Conservation (phyloP, 805 yeast genomes). For the Tetrapisispora arboricola region DNA sequence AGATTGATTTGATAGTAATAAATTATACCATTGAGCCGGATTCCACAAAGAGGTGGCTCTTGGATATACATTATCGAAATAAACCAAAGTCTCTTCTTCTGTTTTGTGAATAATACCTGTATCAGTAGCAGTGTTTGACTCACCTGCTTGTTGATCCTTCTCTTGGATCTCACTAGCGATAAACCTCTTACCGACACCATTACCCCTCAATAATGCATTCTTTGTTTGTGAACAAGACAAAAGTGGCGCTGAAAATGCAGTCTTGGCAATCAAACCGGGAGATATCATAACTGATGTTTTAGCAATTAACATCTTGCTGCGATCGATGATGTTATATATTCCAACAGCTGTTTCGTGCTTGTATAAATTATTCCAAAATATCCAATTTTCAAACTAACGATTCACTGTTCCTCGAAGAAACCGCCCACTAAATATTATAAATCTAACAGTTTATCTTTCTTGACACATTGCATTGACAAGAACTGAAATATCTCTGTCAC, state of each 20-base stretch:
- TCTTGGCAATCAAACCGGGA: not conserved
- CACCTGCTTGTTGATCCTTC: conserved; percentile 43
- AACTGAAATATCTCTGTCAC: too few relatives aligned
- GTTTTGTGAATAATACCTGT: conserved; percentile 49
- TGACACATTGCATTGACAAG: too few relatives aligned
- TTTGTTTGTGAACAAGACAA: not conserved
- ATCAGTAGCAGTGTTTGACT: conserved; percentile 41
- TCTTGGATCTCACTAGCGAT: conserved; percentile 34
- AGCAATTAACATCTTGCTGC: not conserved
- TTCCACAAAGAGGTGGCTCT: conserved; percentile 38
- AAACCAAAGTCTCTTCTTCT: conserved; percentile 41
- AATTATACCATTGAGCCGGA: conserved; percentile 34
- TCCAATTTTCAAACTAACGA: too few relatives aligned
- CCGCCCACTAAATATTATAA: too few relatives aligned
- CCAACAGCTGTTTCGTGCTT: too few relatives aligned
- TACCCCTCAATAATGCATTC: not conserved
- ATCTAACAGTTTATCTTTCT: too few relatives aligned
- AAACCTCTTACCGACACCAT: conserved; percentile 12
- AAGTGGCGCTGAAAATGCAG: not conserved
- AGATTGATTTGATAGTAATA: conserved; percentile 28
- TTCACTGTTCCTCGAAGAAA: too few relatives aligned
- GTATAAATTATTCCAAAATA: too few relatives aligned
- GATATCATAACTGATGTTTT: not conserved
- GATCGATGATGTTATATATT: too few relatives aligned
- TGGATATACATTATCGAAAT: conserved; percentile 48